Conservation (phyloP, 2,329 filamentous ascomycete species). For the Davidsoniella australis region DNA sequence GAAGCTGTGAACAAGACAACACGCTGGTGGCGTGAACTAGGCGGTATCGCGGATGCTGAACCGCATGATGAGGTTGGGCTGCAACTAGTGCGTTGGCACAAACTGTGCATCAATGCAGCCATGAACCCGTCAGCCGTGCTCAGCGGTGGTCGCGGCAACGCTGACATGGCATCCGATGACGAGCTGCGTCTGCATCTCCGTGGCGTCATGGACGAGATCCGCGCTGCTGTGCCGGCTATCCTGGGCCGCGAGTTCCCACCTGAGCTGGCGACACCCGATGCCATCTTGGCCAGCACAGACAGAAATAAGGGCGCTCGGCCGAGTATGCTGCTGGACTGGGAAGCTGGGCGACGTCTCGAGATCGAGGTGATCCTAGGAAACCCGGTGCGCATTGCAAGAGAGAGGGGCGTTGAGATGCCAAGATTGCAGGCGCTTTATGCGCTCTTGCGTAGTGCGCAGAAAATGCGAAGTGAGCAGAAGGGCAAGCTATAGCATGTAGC, state of each 20-base stretch:
- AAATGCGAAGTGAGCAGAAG: conserved; percentile 25
- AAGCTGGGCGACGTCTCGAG: conserved; percentile 47
- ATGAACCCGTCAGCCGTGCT: conserved; percentile 60
- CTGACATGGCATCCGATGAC: conserved; percentile 45
- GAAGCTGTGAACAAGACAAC: conserved; percentile 32
- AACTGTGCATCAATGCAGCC: conserved; percentile 58
- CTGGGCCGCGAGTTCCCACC: conserved; percentile 42
- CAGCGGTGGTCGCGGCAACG: conserved; percentile 45
- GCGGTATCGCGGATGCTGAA: conserved; percentile 48
- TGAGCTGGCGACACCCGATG: conserved; percentile 43
- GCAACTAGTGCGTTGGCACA: conserved; percentile 58
- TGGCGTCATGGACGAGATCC: conserved; percentile 54
- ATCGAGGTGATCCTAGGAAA: conserved; percentile 58
- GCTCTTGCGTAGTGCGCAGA: conserved; percentile 43
- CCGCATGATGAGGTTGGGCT: conserved; percentile 47
- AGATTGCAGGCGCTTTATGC: conserved; percentile 51
- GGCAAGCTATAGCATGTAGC: conserved; percentile 2
- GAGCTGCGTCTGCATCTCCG: conserved; percentile 45
- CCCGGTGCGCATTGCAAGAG: conserved; percentile 46
- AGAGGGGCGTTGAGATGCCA: conserved; percentile 46
- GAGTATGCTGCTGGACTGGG: conserved; percentile 57
- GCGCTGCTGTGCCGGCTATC: conserved; percentile 44
- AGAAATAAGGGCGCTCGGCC: conserved; percentile 46
- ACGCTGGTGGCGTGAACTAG: conserved; percentile 34
- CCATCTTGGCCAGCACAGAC: conserved; percentile 44